Evolutionary conservation across 2,329 filamentous ascomycete genomes (phyloP), one percentile per base, ranked within the genome.

Genomic region (Aspergillus tubingensis): DNA sequence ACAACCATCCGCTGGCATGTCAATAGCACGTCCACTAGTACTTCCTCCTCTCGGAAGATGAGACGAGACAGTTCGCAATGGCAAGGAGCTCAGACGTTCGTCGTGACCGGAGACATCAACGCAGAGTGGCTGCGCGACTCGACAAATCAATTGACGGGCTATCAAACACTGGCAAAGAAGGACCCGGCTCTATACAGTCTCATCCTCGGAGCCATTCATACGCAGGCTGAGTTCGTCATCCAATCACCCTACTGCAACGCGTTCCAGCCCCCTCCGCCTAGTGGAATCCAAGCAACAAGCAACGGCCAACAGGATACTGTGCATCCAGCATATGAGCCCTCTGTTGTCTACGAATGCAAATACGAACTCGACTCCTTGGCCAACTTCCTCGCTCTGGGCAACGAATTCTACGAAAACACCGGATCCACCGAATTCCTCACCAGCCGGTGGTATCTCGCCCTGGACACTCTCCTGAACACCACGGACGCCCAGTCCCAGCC

Each of bases 331-430:
- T 98, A 96, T 72, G 92, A 98, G 71, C 89, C 89, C 0, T 86
- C 83, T 0, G 85, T 88, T 52, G 95, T 99, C 3, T 99, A 97
- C 66, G 95, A 99, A 77, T 99, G 95, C 85, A 99, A 99, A 78
- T 99, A 98, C 77, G 95, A 99, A 80, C 87, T 99, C 21, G 95
- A 99, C 78, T 97, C 93, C 8, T 83, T 99, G 0, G 95, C 93
- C 0, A 89, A 96, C 72, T 99, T 99, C 75, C 83, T 99, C 5
- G 87, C 90, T 0, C 80, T 99, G 2, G 86, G 84, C 17, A 97
- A 96, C 70, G 88, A 96, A 68, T 98, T 96, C 77, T 84, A 95
- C 77, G 86, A 90, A 41, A 85, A 91, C 71, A 96, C 92, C 0
- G 84, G 84, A 2, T 94, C 91, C 0, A 89, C 84, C 0, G 88